phyloP scores from a whole-genome alignment of 2,329 filamentous ascomycete species.

The Cordyceps cicadae region DNA sequence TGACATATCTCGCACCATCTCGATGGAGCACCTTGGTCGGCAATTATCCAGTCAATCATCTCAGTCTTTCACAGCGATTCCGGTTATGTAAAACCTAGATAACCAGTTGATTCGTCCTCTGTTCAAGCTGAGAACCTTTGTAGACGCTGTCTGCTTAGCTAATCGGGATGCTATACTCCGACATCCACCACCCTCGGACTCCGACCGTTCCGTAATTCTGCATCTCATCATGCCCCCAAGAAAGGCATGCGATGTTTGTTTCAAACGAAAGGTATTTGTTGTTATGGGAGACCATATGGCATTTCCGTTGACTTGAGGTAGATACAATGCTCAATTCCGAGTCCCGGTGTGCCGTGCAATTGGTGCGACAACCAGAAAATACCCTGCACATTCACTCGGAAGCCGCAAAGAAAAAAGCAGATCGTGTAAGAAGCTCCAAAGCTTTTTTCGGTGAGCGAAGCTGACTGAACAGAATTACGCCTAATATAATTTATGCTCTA shows the following conservation, averaged over 20 bases:
- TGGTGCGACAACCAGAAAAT: slow-evolving; percentile 12
- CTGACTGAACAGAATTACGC: background rate
- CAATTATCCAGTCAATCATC: too few species aligned
- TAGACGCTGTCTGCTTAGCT: background rate
- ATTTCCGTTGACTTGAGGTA: background rate
- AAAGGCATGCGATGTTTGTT: slow-evolving; percentile 12
- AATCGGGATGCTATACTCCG: background rate
- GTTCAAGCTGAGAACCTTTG: background rate
- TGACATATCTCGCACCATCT: too few species aligned
- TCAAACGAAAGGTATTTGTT: slow-evolving; percentile 12
- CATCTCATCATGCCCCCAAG: slow-evolving; percentile 4
- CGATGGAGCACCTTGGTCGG: too few species aligned
- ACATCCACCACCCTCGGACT: background rate
- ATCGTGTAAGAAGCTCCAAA: background rate
- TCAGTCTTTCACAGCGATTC: background rate
- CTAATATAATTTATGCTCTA: background rate
- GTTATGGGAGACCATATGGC: background rate
- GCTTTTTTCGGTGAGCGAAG: background rate
- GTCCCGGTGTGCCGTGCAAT: slow-evolving; percentile 9
- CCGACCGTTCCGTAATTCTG: background rate
- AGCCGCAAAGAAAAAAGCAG: background rate
- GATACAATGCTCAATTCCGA: slow-evolving; percentile 13
- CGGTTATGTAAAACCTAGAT: slow-evolving; percentile 2
- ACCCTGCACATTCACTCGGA: slow-evolving; percentile 11
- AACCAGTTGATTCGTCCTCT: background rate